Evolutionary conservation across 768 basidiomycete genomes (phyloP).

Genomic region (Lactarius trivialis): DNA sequence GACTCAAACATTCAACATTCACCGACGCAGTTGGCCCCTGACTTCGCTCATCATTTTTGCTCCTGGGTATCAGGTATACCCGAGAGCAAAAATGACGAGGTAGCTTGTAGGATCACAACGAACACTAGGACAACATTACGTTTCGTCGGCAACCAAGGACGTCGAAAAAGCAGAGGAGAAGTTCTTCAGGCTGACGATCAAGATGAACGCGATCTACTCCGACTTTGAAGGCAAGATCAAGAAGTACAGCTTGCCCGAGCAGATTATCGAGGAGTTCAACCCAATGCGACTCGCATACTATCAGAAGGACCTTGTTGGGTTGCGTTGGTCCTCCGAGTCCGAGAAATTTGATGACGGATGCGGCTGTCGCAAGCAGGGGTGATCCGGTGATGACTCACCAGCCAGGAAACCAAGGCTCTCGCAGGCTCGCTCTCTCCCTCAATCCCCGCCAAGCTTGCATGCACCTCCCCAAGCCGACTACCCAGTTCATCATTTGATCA

Average conservation of each 20-base stretch:
- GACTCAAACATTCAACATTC: too few relatives aligned
- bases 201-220: constrained; percentile 99
- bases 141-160: constrained; percentile 29
- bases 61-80: too few relatives aligned
- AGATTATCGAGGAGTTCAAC: constrained; percentile 91
- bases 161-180: constrained; percentile 85
- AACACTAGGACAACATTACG: too few relatives aligned
- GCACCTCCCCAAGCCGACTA: constrained; percentile 76
- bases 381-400: constrained; percentile 42
- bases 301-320: constrained; percentile 77
- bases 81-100: too few relatives aligned
- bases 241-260: constrained; percentile 84
- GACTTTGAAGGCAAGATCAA: constrained; percentile 96
- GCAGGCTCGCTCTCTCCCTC: constrained; percentile 90
- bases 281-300: constrained; percentile 83
- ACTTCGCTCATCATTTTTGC: too few relatives aligned
- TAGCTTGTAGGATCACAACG: too few relatives aligned
- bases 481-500: constrained; percentile 80
- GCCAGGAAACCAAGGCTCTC: constrained; percentile 83
- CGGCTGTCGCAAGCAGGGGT: neutral
- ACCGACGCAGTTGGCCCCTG: too few relatives aligned
- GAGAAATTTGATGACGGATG: constrained; percentile 32
- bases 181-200: constrained; percentile 82
- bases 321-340: constrained; percentile 88
- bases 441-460: constrained; percentile 86